Evolutionary conservation across 177 flowering plant species (phyloP), one percentile per base, ranked within the genome.

Genomic region (Telopea speciosissima): DNA sequence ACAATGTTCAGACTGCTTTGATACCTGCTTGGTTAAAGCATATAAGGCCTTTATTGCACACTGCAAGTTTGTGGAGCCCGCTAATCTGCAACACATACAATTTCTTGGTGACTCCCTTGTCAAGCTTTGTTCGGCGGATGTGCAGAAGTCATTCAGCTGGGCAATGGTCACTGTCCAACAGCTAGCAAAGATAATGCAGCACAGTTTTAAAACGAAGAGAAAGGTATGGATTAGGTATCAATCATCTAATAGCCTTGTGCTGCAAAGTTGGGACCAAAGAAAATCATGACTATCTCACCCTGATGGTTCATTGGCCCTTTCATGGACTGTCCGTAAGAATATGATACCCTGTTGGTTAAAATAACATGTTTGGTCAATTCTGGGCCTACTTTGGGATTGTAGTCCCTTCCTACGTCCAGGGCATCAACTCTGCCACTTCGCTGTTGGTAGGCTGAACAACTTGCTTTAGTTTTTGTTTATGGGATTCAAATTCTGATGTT

Each of bases 61-160:
- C 70, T 86, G 88, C 83, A 83, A 81, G 72, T 77, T 81, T 77
- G 74, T 83, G 60, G 92, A 90, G 52, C 79, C 88, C 24, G 72
- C 58, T 63, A 83, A 81, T 72, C 56, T 79, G 14, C 69, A 80
- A 49, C 93, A 89, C 64, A 49, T 83, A 70, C 81, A 83, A 56
- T 87, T 84, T 76, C 82, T 96, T 19, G 81, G 79, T 65, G 76
- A 81, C 65, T 91, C 90, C 58, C 73, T 85, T 79, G 83, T 85
- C 24, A 90, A 93, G 77, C 81, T 93, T 21, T 91, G 85, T 78
- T 89, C 92, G 52, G 68, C 84, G 42, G 96, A 96, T 79, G 66
- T 90, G 68, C 83, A 80, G 31, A 90, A 73, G 64, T 84, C 97
- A 56, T 82, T 67, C 68, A 74, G 65, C 68, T 86, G 79, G 75